Percentiles rank a stretch among this genome's conserved stretches.
phyloP scores from a whole-genome alignment of 371 early-diverging fungal genomes.

The Haplosporangium sp. region DNA sequence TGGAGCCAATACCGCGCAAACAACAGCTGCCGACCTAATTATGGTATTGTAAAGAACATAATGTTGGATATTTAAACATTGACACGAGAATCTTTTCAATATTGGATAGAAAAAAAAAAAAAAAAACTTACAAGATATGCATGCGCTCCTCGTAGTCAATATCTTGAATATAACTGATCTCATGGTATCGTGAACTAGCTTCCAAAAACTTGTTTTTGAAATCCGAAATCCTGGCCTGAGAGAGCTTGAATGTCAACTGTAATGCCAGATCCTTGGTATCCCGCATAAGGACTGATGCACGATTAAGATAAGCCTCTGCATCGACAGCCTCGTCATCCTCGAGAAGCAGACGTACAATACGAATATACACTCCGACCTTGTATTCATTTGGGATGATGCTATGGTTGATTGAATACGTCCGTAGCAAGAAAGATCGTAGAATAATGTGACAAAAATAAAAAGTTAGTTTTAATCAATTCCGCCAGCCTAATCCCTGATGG shows the following conservation, averaged over 20 bases:
- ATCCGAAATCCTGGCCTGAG: slow-evolving; percentile 90
- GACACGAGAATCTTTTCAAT: too few relatives aligned
- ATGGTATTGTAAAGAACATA: not conserved
- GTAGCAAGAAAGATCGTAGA: not conserved
- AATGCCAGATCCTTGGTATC: slow-evolving; percentile 64
- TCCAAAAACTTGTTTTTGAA: slow-evolving; percentile 88
- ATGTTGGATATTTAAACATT: not conserved
- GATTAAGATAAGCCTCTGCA: slow-evolving; percentile 87
- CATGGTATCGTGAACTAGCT: slow-evolving; percentile 87
- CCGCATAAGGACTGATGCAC: slow-evolving; percentile 79
- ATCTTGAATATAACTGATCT: slow-evolving; percentile 78
- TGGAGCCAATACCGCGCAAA: slow-evolving; percentile 90
- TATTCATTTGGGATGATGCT: slow-evolving; percentile 82
- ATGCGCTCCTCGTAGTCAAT: slow-evolving; percentile 76
- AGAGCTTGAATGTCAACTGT: slow-evolving; percentile 73
- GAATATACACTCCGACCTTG: slow-evolving; percentile 84
- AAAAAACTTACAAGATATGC: slow-evolving; percentile 67
- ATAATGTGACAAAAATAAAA: not conserved
- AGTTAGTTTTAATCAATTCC: not conserved
- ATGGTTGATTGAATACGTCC: not conserved
- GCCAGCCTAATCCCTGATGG: not conserved
- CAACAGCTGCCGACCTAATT: slow-evolving; percentile 72
- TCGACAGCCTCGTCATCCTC: slow-evolving; percentile 87
- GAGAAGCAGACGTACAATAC: slow-evolving; percentile 84
- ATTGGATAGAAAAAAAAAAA: not conserved